Evolutionary conservation across 768 basidiomycete species (phyloP), one percentile per base, ranked within the genome.

Genomic region (Pulveroboletus sp.): DNA sequence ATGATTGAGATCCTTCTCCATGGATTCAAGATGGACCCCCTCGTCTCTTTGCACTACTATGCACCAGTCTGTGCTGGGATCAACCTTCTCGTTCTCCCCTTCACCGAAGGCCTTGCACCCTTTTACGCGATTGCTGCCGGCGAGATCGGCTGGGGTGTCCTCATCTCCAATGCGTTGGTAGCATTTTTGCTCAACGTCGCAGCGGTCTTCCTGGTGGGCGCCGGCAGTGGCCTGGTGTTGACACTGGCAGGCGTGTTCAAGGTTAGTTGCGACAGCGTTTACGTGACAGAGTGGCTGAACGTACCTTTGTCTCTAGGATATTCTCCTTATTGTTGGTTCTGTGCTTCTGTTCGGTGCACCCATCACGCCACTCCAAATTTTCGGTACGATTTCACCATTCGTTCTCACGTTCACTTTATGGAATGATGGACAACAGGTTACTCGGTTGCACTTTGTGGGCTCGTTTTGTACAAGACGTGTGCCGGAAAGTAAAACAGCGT

Each of bases 11-110:
- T 94, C 44, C 82, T 98, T 34, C 75, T 98, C 0, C 92, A 97
- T 63, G 94, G 94, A 32, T 73, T 97, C 62, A 97, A 97, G 72
- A 97, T 98, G 94, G 93, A 97, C 63, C 95, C 95, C 0, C 80
- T 97, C 6, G 90, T 93, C 19, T 97, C 94, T 6, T 70, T 98
- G 43, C 90, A 98, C 73, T 97, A 95, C 73, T 97, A 94, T 64
- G 94, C 94, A 10, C 94, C 94, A 13, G 90, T 97, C 43, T 98
- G 95, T 67, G 93, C 95, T 0, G 66, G 75, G 51, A 89, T 98
- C 73, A 97, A 97, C 68, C 78, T 92, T 20, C 64, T 80, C 45
- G 75, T 95, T 53, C 69, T 98, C 17, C 93, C 94, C 7, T 90
- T 97, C 73, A 94, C 91, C 0, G 95, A 98, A 67, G 93, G 95